Base-by-base conservation (phyloP, 768 basidiomycete genomes). In the Hypholoma fasciculare region DNA sequence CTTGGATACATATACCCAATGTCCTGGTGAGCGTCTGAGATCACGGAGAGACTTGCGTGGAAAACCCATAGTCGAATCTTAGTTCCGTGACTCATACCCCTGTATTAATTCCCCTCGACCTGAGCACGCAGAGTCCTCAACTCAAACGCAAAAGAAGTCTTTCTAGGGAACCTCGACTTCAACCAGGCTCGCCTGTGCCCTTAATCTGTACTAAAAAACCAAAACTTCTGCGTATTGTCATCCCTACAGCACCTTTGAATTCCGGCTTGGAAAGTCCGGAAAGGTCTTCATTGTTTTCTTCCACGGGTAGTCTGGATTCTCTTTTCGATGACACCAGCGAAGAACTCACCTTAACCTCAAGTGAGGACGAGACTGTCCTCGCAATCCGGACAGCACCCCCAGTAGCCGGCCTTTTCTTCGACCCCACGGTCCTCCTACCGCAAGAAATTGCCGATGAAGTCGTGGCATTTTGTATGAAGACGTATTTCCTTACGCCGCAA, bases 361-460 rank as follows among this genome's bases (percentile, higher is more conserved):
- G 5, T 7, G 42, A 38, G 5, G 49, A 44, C 6, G 57, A 56
- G 23, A 23, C 53, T 20, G n/a, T 55, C 26, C 60, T 63, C 39
- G 76, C 64, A 68, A 73, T 49, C 56, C 75, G 77, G 19, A 69
- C 64, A 13, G 75, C 75, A 0, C 87, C 88, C 8, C 76, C 81
- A 8, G 88, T 91, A 47, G 81, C 80, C 0, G 90, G 90, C 0
- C 78, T 92, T 2, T 87, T 81, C 71, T 84, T 87, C 65, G 67
- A 79, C 36, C 85, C 87, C 4, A 68, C 78, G 6, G 57, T 85
- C 14, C 71, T 72, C 7, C 67, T 92, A 7, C 76, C 87, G 3
- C 59, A 68, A 17, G 81, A 81, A 39, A 70, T 89, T 9, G 82
- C 84, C 3, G 73, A 83, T 19, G 67, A 75, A 0, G 73, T 86